Evolutionary conservation across 2,329 filamentous ascomycete species (phyloP).

Genomic region (Fusarium lateritium): DNA sequence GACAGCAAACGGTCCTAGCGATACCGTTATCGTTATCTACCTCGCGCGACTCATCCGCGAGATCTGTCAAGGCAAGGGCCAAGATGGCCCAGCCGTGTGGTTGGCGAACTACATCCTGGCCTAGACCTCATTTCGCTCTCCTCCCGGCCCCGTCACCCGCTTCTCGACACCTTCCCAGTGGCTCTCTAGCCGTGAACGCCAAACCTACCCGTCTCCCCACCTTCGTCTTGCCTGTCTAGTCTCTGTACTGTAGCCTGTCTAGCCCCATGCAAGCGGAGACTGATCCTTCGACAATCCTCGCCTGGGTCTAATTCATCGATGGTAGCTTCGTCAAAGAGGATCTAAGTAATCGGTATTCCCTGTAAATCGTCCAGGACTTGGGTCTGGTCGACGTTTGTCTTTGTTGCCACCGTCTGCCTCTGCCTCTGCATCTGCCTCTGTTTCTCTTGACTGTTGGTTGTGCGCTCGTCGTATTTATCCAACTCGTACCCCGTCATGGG

Average conservation of each 20-base stretch:
- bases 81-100: slow-evolving; percentile 48
- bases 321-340: slow-evolving; percentile 44
- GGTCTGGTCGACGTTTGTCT: slow-evolving; percentile 32
- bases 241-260: not conserved
- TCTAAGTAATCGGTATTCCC: slow-evolving; percentile 45
- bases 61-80: slow-evolving; percentile 44
- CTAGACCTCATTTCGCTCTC: slow-evolving; percentile 50
- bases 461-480: slow-evolving; percentile 43
- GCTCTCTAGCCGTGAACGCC: slow-evolving; percentile 40
- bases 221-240: slow-evolving; percentile 20
- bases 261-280: slow-evolving; percentile 47
- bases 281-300: slow-evolving; percentile 50
- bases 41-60: slow-evolving; percentile 40
- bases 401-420: slow-evolving; percentile 44
- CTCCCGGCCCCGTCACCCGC: slow-evolving; percentile 50
- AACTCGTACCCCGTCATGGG: slow-evolving; percentile 40
- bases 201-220: slow-evolving; percentile 48
- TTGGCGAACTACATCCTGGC: slow-evolving; percentile 47
- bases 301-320: slow-evolving; percentile 49
- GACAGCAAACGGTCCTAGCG: slow-evolving; percentile 33
- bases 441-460: slow-evolving; percentile 39
- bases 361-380: slow-evolving; percentile 31
- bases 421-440: slow-evolving; percentile 32
- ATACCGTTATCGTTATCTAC: slow-evolving; percentile 46
- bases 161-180: slow-evolving; percentile 49